Evolutionary conservation across 2,329 filamentous ascomycete genomes (phyloP), one percentile per base, ranked within the genome.

Genomic region (Ophiostoma novo-ulmi): DNA sequence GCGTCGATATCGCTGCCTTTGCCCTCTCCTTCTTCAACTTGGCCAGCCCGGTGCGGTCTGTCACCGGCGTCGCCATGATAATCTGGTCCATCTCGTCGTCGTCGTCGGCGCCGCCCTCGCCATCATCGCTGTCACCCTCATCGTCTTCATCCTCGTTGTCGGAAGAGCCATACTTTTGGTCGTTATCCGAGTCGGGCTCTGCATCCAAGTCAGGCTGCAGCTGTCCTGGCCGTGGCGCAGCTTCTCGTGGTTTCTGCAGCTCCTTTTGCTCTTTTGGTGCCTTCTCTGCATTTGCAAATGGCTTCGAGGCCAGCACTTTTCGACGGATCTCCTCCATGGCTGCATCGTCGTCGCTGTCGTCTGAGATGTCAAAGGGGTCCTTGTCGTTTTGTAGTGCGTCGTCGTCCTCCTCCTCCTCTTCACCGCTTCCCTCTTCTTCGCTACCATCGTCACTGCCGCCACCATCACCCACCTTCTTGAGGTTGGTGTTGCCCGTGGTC

Each of bases 241-340:
- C 87, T 75, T 89, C 85, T 0, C 86, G 87, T 71, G 85, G 85
- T 74, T 89, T 89, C 73, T 85, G 82, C 64, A 80, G 79, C 14
- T 67, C 52, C 31, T 71, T 72, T 11, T 77, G 76, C 65, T 81
- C 69, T 58, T 61, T 75, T 72, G 79, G 77, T 11, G 85, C 81
- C 41, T 67, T 11, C 10, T 48, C 66, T 31, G 31, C 8, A 74
- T 91, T 91, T 61, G 90, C 82, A 76, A 99, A 99, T 0, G 93
- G 88, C 77, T 94, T 97, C 7, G 94, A 97, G 7, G 90, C 91
- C 1, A 99, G 85, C n/a, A 98, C 93, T 75, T 92, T 92, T 70
- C 91, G 88, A 67, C 95, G 87, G 69, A 99, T 89, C 77, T 97
- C 94, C 48, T 92, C 94, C 94, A 98, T 98, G 77, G 93, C 89